Evolutionary conservation across 257 asterid genomes (phyloP).

Genomic region (Leptodermis oblonga): DNA sequence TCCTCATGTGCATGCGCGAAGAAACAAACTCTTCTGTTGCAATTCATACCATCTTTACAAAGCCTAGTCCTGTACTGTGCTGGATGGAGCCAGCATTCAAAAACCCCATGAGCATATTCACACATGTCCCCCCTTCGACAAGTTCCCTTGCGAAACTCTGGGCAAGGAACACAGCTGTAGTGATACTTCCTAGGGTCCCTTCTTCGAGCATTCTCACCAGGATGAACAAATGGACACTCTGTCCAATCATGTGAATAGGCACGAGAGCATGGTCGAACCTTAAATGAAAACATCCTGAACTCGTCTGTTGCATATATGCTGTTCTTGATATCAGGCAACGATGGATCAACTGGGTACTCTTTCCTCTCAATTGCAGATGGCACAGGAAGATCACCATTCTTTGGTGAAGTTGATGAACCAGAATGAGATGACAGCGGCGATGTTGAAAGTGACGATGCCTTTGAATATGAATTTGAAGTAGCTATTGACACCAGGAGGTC

Average conservation of each 20-base stretch:
- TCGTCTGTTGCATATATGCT: slow-evolving; percentile 76
- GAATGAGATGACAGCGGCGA: slow-evolving; percentile 37
- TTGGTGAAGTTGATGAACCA: slow-evolving; percentile 35
- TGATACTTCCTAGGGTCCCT: slow-evolving; percentile 82
- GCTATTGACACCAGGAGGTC: slow-evolving; percentile 26
- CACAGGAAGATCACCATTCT: slow-evolving; percentile 23
- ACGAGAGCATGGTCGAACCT: slow-evolving; percentile 84
- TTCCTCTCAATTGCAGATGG: slow-evolving; percentile 46
- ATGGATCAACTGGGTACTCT: slow-evolving; percentile 80
- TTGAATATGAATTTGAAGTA: slow-evolving; percentile 28
- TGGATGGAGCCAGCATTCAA: slow-evolving; percentile 93
- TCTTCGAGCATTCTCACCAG: slow-evolving; percentile 87
- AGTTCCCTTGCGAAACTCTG: slow-evolving; percentile 76
- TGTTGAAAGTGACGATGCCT: slow-evolving; percentile 52
- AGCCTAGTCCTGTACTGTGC: slow-evolving; percentile 77
- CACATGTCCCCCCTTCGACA: slow-evolving; percentile 94
- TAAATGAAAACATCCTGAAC: slow-evolving; percentile 75
- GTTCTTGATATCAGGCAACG: slow-evolving; percentile 81
- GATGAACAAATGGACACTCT: slow-evolving; percentile 91
- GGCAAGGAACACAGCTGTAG: slow-evolving; percentile 87
- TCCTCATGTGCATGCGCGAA: slow-evolving; percentile 78
- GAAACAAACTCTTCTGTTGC: slow-evolving; percentile 78
- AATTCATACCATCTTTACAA: slow-evolving; percentile 73
- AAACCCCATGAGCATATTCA: slow-evolving; percentile 87
- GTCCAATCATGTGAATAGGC: slow-evolving; percentile 98